phyloP scores from a whole-genome alignment of 192 early-diverging fungal genomes.

The Coemansia sp. region DNA sequence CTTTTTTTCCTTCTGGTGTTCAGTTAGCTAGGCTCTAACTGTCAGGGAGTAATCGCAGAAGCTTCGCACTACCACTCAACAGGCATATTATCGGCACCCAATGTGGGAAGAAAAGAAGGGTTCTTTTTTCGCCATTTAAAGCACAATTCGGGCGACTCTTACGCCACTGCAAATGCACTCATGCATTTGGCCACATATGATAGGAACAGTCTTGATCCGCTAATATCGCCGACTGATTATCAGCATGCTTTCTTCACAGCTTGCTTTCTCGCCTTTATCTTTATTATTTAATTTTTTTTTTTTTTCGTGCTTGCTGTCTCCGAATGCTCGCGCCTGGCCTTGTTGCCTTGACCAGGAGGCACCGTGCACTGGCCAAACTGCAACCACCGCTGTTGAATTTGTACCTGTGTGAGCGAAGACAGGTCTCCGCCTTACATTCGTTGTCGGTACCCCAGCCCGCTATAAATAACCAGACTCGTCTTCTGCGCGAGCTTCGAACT shows the following conservation, averaged over 20 bases:
- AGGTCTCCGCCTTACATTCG: background rate
- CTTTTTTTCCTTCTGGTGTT: background rate
- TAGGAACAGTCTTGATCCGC: background rate
- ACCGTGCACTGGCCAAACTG: background rate
- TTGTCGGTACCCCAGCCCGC: background rate
- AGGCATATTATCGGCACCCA: background rate
- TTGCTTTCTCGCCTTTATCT: background rate
- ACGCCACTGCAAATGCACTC: background rate
- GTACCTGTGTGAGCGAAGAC: background rate
- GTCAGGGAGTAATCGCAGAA: no score
- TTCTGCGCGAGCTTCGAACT: constrained; percentile 3
- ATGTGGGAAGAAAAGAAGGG: constrained; percentile 3
- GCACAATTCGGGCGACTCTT: background rate
- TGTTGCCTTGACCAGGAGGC: constrained; percentile 2
- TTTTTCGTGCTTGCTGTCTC: background rate
- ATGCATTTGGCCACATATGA: no score
- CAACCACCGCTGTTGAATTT: background rate
- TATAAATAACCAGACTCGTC: background rate
- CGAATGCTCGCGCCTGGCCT: constrained; percentile 7
- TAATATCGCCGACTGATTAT: background rate
- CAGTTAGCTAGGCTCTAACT: no score
- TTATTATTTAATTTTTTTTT: background rate
- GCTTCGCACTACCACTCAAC: no score
- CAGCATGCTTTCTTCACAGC: background rate
- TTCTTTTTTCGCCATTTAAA: background rate